phyloP scores from a whole-genome alignment of 345 rosid species.

The Melaleuca quinquenervia region DNA sequence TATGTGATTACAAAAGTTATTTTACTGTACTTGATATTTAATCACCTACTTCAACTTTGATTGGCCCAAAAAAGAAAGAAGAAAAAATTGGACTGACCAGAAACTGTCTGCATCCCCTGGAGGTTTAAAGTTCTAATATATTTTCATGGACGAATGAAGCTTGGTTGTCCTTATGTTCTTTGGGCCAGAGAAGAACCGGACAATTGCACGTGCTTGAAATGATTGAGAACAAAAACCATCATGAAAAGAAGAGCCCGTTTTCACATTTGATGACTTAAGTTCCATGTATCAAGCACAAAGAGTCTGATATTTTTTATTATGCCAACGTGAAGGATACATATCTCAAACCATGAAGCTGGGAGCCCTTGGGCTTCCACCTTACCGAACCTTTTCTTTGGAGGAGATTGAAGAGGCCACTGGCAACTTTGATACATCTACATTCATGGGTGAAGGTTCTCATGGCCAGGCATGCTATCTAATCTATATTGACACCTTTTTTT shows the following conservation, averaged over 20 bases:
- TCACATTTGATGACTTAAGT: background rate
- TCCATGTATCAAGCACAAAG: background rate
- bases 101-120: background rate
- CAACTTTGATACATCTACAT: slow-evolving; percentile 75
- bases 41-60: background rate
- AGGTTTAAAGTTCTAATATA: background rate
- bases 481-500: background rate
- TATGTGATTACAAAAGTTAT: background rate
- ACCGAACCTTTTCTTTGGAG: slow-evolving; percentile 72
- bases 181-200: background rate
- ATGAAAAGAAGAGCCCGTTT: background rate
- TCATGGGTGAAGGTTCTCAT: slow-evolving; percentile 91
- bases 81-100: background rate
- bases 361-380: slow-evolving; percentile 78
- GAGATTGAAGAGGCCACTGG: slow-evolving; percentile 82
- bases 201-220: background rate
- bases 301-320: background rate
- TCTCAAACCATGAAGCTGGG: slow-evolving; percentile 89
- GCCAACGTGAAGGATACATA: slow-evolving; percentile 51
- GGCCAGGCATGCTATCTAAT: slow-evolving; percentile 52
- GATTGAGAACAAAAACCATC: background rate
- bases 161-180: background rate
- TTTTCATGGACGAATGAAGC: background rate
- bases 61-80: background rate
- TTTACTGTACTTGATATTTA: background rate